Percentiles rank a stretch among this genome's conserved stretches.
These are phyloP conservation scores for Dimargaris cristalligena DNA, from an alignment of 192 early-diverging fungal genomes.

Conservation along the genomic window DNA sequence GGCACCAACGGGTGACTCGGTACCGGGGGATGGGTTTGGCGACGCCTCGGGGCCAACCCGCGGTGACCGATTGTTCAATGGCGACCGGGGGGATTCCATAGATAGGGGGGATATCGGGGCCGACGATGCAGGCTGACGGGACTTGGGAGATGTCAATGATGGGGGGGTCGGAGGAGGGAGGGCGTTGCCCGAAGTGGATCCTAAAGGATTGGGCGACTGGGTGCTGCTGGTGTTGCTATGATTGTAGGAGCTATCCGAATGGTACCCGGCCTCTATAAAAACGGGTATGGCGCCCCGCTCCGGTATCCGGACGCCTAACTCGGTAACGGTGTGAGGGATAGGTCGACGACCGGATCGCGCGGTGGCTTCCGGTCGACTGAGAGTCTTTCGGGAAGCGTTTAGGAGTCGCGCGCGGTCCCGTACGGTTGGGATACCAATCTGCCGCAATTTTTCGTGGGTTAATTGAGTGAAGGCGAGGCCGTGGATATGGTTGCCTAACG, in stretches of 20 bases:
- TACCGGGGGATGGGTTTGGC: no score
- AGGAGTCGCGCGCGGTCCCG: conserved; percentile 8
- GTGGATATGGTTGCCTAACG: not conserved
- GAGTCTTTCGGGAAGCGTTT: not conserved
- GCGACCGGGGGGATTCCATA: not conserved
- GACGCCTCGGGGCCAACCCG: no score
- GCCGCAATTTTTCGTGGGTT: not conserved
- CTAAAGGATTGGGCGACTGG: no score
- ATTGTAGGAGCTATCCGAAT: not conserved
- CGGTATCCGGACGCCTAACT: not conserved
- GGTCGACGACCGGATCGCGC: not conserved
- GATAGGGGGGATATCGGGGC: conserved; percentile 9
- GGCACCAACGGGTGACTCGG: no score
- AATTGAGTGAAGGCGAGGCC: not conserved
- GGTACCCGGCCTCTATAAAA: not conserved
- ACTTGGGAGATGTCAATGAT: not conserved
- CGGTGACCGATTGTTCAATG: no score
- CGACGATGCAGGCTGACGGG: not conserved
- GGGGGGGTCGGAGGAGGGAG: not conserved
- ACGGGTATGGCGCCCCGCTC: not conserved
- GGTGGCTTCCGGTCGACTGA: not conserved
- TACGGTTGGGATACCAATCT: conserved; percentile 4
- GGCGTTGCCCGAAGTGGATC: not conserved
- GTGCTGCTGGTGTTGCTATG: not conserved
- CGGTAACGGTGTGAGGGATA: not conserved